Evolutionary conservation across 768 basidiomycete genomes (phyloP), one percentile per base, ranked within the genome.

Genomic region (Leucogyrophana mollusca): DNA sequence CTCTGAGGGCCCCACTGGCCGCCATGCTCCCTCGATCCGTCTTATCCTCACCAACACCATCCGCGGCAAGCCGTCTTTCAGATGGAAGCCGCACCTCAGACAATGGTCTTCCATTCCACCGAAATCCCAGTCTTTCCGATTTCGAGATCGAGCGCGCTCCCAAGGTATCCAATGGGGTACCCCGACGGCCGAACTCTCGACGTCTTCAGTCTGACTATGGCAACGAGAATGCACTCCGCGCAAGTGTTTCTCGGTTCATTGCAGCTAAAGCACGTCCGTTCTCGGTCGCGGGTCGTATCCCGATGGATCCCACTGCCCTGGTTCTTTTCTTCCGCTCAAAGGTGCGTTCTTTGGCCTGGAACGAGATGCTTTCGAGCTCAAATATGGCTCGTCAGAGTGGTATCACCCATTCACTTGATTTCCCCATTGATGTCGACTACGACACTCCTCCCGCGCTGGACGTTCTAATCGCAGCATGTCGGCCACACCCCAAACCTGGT

Each of bases 291-390:
- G 88, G 89, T 1, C 73, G 82, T 24, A 83, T 90, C 38, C 83
- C 83, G 6, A 67, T 88, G 33, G 86, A 89, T 64, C 78, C 83
- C 14, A 73, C 80, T 3, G 77, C 78, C 49, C 67, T 89, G 30
- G 77, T 80, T 10, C 67, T 91, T 43, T 90, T 90, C 71, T 91
- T 91, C 70, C 76, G 88, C 17, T 80, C 86, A 33, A 85, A 86
- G 78, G 89, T 83, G 52, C 34, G 74, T 62, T 17, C 18, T 23
- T 25, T 25, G 21, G n/a, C 34, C 30, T 32, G 35, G 35, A 4
- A 33, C 40, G 4, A 30, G 34, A 22, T 21, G 20, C 24, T n/a
- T n/a, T n/a, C n/a, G n/a, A n/a, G 40, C 18, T 44, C 24, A 45
- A 50, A 38, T 59, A 44, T 30, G 38, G 21, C 46, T 22, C 23